Evolutionary conservation across 345 rosid genomes (phyloP).

Genomic region (Syzygium grande): DNA sequence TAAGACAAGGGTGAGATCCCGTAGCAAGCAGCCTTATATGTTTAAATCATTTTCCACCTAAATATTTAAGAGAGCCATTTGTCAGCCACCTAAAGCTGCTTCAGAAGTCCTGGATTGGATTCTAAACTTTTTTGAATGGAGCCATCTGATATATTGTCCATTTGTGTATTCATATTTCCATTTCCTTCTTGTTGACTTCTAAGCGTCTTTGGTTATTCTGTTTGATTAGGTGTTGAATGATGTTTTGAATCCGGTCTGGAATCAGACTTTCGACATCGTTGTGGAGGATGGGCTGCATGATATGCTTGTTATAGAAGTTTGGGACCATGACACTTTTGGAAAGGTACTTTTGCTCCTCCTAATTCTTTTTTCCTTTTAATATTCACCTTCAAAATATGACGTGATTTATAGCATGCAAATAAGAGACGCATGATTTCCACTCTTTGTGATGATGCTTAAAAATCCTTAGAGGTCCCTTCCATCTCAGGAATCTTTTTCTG

Average conservation of each 20-base stretch:
- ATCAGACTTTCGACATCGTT: constrained; percentile 87
- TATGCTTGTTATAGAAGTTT: constrained; percentile 61
- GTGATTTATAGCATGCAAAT: background rate
- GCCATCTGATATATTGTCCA: background rate
- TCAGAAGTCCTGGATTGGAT: background rate
- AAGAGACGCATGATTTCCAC: background rate
- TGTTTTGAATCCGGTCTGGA: constrained; percentile 88
- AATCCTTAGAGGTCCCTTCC: background rate
- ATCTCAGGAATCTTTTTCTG: background rate
- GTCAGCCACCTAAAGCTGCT: background rate
- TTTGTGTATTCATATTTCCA: background rate
- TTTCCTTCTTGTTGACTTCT: background rate
- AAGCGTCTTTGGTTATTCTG: background rate
- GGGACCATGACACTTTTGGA: constrained; percentile 84
- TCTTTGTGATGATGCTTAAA: background rate
- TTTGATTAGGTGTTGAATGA: constrained; percentile 56
- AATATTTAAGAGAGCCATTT: background rate
- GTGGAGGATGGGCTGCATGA: constrained; percentile 94
- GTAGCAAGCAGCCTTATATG: background rate
- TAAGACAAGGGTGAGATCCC: constrained; percentile 63
- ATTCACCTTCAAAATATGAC: background rate
- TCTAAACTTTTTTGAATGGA: background rate
- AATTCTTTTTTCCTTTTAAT: background rate
- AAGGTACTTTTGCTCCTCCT: constrained; percentile 33
- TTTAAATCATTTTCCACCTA: background rate